These are phyloP conservation scores for Dacryopinax spathularia DNA, from an alignment of 768 basidiomycete genomes.

Conservation along the genomic window DNA sequence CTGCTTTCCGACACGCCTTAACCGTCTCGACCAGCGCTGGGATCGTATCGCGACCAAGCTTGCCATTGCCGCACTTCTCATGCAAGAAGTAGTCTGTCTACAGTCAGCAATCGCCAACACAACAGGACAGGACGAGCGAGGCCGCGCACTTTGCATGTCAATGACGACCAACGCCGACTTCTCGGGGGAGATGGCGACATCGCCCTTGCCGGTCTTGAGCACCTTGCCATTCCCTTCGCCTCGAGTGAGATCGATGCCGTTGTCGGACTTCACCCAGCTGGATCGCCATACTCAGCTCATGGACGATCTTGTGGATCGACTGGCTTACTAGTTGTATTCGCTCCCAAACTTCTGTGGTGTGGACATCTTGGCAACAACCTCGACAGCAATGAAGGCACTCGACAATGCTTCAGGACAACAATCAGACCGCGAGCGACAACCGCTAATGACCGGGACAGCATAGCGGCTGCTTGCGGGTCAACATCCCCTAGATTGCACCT, in stretches of 20 bases:
- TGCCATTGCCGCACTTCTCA: slow-evolving; percentile 41
- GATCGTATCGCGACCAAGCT: slow-evolving; percentile 44
- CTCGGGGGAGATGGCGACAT: slow-evolving; percentile 31
- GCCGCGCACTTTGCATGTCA: slow-evolving; percentile 31
- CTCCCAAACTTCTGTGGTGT: background rate
- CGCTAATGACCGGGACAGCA: too few relatives aligned
- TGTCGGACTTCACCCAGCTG: background rate
- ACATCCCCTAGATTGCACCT: too few relatives aligned
- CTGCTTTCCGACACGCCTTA: slow-evolving; percentile 35
- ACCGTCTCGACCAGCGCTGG: slow-evolving; percentile 39
- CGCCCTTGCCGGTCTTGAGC: background rate
- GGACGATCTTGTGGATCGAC: background rate
- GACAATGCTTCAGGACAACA: too few relatives aligned
- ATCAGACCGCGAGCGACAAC: too few relatives aligned
- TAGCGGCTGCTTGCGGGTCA: too few relatives aligned
- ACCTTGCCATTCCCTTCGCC: background rate
- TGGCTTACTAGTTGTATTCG: background rate
- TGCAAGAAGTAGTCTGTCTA: slow-evolving; percentile 45
- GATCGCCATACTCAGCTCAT: background rate
- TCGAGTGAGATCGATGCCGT: background rate
- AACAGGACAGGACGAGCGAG: slow-evolving; percentile 12
- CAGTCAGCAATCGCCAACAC: slow-evolving; percentile 1
- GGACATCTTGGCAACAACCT: background rate
- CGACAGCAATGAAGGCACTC: too few relatives aligned
- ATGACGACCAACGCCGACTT: slow-evolving; percentile 1